These are phyloP conservation scores for Flueggea neowawraea DNA, from an alignment of 441 rosid genomes.

Conservation along the genomic window DNA sequence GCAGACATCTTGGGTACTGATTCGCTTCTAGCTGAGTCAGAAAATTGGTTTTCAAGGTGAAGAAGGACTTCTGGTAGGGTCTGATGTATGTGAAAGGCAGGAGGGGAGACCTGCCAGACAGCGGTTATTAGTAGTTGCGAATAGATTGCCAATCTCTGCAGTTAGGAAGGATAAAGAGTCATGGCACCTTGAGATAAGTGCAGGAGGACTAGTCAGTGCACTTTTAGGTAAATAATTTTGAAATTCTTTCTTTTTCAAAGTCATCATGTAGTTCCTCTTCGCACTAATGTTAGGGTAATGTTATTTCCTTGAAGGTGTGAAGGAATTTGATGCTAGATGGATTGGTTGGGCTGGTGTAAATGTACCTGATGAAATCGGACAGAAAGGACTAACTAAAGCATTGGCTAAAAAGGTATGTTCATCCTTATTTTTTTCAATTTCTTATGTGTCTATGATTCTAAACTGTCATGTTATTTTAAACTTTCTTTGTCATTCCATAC, in stretches of 20 bases:
- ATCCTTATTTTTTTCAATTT: background rate
- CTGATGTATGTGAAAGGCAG: slow-evolving; percentile 35
- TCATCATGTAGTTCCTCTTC: background rate
- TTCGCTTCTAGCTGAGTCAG: slow-evolving; percentile 21
- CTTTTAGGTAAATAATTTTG: slow-evolving; percentile 45
- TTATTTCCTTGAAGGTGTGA: slow-evolving; percentile 50
- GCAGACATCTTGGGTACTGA: slow-evolving; percentile 25
- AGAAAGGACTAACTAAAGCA: slow-evolving; percentile 51
- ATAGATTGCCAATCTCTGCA: slow-evolving; percentile 78
- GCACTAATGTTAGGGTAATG: background rate
- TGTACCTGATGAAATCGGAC: slow-evolving; percentile 72
- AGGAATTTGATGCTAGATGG: slow-evolving; percentile 80
- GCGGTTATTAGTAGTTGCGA: slow-evolving; percentile 75
- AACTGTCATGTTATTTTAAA: no score
- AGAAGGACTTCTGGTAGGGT: slow-evolving; percentile 25
- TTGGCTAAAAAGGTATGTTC: slow-evolving; percentile 62
- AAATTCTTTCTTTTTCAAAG: background rate
- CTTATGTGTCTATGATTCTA: no score
- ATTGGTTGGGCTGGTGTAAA: slow-evolving; percentile 93
- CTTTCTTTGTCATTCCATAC: background rate
- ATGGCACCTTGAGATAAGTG: slow-evolving; percentile 74
- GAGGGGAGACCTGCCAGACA: slow-evolving; percentile 50
- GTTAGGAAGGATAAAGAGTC: slow-evolving; percentile 49
- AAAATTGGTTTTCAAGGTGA: slow-evolving; percentile 25
- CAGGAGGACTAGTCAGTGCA: slow-evolving; percentile 71